Percentiles rank a stretch among this genome's conserved stretches.
Evolutionary conservation across 257 asterid species (phyloP).

Genomic region (Fraxinus americana): DNA sequence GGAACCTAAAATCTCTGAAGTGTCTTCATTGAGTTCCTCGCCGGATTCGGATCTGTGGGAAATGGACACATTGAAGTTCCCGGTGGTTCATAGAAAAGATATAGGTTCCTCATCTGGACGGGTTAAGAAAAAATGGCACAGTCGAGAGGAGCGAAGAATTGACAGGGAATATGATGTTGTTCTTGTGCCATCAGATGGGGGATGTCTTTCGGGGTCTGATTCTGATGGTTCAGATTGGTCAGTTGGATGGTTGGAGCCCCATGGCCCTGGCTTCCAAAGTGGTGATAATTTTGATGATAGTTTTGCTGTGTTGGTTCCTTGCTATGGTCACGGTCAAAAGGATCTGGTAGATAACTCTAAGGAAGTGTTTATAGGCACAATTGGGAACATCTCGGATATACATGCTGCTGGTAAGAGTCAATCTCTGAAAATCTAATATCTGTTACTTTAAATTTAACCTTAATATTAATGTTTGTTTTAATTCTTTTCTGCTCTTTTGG

Average conservation of each 20-base stretch:
- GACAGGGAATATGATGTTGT: slow-evolving; percentile 52
- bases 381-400: slow-evolving; percentile 37
- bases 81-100: slow-evolving; percentile 25
- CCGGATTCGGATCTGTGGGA: slow-evolving; percentile 45
- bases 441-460: background rate
- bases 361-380: slow-evolving; percentile 26
- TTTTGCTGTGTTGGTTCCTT: slow-evolving; percentile 57
- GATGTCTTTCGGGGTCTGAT: slow-evolving; percentile 55
- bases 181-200: slow-evolving; percentile 57
- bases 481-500: background rate
- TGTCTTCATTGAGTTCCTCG: slow-evolving; percentile 30
- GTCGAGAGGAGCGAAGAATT: slow-evolving; percentile 47
- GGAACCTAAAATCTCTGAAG: slow-evolving; percentile 34
- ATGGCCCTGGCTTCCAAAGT: slow-evolving; percentile 41
- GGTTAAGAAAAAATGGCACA: slow-evolving; percentile 43
- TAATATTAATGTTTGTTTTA: background rate
- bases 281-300: slow-evolving; percentile 43
- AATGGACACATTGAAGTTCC: slow-evolving; percentile 41
- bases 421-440: background rate
- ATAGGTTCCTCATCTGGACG: slow-evolving; percentile 39
- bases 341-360: slow-evolving; percentile 31
- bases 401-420: slow-evolving; percentile 38
- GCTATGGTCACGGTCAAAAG: slow-evolving; percentile 39
- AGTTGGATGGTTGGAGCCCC: slow-evolving; percentile 60
- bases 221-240: slow-evolving; percentile 63